A percentile compares a stretch with the other conserved stretches of the same genome.
These are phyloP conservation scores for Taiozyma onychis DNA, from an alignment of 1,139 yeast genomes.

Conservation along the genomic window DNA sequence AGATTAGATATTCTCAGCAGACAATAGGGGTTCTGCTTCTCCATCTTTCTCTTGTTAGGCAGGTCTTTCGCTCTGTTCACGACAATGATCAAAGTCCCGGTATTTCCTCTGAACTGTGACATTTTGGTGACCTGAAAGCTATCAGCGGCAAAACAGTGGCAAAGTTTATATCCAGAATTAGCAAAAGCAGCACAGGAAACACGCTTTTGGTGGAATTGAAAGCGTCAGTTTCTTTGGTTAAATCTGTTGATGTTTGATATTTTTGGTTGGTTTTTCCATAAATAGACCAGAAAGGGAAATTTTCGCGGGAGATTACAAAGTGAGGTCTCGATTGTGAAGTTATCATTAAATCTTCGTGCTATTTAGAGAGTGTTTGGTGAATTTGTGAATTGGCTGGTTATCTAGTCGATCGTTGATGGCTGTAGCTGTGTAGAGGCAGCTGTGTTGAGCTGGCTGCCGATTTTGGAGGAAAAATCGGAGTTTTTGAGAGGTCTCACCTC, in stretches of 20 bases:
- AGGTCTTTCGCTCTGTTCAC: constrained; percentile 51
- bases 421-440: constrained; percentile 8
- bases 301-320: background rate
- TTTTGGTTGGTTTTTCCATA: background rate
- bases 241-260: background rate
- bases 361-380: too few species aligned
- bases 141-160: background rate
- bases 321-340: background rate
- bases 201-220: background rate
- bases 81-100: constrained; percentile 35
- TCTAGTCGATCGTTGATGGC: background rate
- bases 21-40: constrained; percentile 84
- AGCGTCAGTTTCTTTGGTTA: background rate
- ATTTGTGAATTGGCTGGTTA: background rate
- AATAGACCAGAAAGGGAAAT: background rate
- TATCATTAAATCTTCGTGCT: background rate
- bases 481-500: constrained; percentile 33
- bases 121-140: constrained; percentile 13
- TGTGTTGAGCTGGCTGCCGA: constrained; percentile 10
- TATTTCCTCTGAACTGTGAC: constrained; percentile 20
- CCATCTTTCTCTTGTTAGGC: constrained; percentile 72
- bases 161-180: background rate
- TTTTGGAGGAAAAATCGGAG: constrained; percentile 27
- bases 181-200: background rate
- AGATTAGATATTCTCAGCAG: constrained; percentile 67